A percentile compares a stretch with the other conserved stretches of the same genome.
Conservation (phyloP, 345 rosid species). For the Orychophragmus violaceus region DNA sequence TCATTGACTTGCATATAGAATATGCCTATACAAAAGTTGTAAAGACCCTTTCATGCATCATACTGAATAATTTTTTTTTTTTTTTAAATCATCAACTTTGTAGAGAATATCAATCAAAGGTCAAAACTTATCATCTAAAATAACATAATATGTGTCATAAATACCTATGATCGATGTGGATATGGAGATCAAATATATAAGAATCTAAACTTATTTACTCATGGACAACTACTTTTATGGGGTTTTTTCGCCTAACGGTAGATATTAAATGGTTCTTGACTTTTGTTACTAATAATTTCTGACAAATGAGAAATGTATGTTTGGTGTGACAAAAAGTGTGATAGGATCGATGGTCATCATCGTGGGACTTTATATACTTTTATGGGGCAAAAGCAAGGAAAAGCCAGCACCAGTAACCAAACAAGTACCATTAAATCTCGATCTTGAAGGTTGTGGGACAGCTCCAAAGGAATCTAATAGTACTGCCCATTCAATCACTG, state of each 20-base stretch:
- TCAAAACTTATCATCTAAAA: neutral
- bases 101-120: neutral
- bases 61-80: too few species aligned
- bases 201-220: neutral
- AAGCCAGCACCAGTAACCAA: constrained; percentile 31
- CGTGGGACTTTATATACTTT: constrained; percentile 59
- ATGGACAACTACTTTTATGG: neutral
- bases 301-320: neutral
- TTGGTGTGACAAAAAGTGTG: constrained; percentile 40
- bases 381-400: constrained; percentile 78
- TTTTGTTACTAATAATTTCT: neutral
- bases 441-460: constrained; percentile 25
- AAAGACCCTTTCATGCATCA: constrained; percentile 2
- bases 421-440: constrained; percentile 34
- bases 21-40: neutral
- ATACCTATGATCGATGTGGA: neutral
- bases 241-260: neutral
- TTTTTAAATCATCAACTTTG: neutral
- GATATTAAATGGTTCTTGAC: constrained; percentile 4
- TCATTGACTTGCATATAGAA: neutral
- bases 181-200: neutral
- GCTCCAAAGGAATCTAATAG: constrained; percentile 18
- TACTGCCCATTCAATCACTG: constrained; percentile 3
- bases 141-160: neutral
- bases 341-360: constrained; percentile 60